A percentile compares a stretch with the other conserved stretches of the same genome.
Evolutionary conservation across 228 moss, liverwort and hornwort species (phyloP).

Genomic region (Sphagnum magellanicum): DNA sequence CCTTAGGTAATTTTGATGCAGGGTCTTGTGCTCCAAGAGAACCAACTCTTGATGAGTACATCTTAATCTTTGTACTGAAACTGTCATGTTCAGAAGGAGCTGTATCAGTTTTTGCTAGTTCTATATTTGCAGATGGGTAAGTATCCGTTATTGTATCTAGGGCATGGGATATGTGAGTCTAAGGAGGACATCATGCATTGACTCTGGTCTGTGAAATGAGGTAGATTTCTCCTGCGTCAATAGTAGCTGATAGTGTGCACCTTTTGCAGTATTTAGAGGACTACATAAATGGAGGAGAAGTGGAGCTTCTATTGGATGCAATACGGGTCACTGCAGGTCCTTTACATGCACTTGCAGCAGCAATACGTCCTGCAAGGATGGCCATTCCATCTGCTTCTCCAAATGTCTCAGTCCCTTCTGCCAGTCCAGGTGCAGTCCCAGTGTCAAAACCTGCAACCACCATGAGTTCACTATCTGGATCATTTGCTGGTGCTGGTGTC

Average conservation of each 20-base stretch:
- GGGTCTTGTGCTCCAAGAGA: neutral
- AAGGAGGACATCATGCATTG: no score
- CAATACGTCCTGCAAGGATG: constrained; percentile 78
- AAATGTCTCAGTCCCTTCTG: constrained; percentile 27
- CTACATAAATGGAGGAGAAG: constrained; percentile 96
- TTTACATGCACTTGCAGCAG: constrained; percentile 84
- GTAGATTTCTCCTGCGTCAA: no score
- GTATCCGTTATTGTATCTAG: no score
- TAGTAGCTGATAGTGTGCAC: neutral
- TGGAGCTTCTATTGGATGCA: constrained; percentile 85
- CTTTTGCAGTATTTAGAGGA: constrained; percentile 92
- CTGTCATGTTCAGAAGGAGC: no score
- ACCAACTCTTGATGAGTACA: neutral
- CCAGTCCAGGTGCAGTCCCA: constrained; percentile 21
- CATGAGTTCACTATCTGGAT: constrained; percentile 28
- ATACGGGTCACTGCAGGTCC: constrained; percentile 86
- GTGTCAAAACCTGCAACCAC: constrained; percentile 24
- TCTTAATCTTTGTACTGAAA: no score
- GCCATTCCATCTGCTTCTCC: constrained; percentile 51
- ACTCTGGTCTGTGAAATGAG: no score
- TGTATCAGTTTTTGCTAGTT: no score
- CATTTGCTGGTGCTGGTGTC: constrained; percentile 23
- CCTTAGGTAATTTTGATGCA: neutral
- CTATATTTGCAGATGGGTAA: no score
- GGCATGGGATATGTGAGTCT: no score